Base-by-base conservation (phyloP, 805 yeast species). In the Yarrowia bubula region DNA sequence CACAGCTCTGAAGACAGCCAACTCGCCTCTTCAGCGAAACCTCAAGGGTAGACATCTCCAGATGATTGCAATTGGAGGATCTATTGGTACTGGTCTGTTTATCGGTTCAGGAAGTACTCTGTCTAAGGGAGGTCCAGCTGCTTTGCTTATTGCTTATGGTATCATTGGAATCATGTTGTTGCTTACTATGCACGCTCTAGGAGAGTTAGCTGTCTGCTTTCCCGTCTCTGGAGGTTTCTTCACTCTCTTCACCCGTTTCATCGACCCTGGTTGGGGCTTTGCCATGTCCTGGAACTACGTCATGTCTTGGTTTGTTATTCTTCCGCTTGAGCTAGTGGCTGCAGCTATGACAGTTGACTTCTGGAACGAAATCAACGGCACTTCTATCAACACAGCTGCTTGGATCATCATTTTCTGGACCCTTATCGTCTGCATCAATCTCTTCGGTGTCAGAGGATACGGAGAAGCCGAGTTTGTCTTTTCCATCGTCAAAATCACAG, bases 11-110 rank as follows among this genome's bases (percentile, higher is more conserved):
- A 75, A 76, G 37, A 70, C 83, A 2, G 85, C 88, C 22, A 77
- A 79, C 66, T 78, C 89, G 3, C 91, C 89, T 2, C 77, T 87
- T 66, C 78, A 83, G 46, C 75, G 84, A 51, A 57, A 66, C 15
- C 72, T 76, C 55, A 75, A 75, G 66, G 71, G 71, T 6, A 71
- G 79, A 6, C 79, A 76, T 67, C 13, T 48, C 1, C 55, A 48
- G 13, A 48, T 48, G 55, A 48, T 48, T 35, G 55, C 55, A 8
- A 48, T 48, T 13, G 55, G 55, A 1, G 55, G 55, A 1, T 87
- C 93, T 62, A 87, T 90, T 66, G 96, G 96, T 71, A 87, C 95
- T 28, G 89, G 89, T 69, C 74, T 86, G 46, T 85, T 83, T 72
- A 76, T 85, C 37, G 55, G 55, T 1, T 32, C 39, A 1, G 55